phyloP scores from a whole-genome alignment of 306 rosid genomes.

The Elaeagnus macrophylla region DNA sequence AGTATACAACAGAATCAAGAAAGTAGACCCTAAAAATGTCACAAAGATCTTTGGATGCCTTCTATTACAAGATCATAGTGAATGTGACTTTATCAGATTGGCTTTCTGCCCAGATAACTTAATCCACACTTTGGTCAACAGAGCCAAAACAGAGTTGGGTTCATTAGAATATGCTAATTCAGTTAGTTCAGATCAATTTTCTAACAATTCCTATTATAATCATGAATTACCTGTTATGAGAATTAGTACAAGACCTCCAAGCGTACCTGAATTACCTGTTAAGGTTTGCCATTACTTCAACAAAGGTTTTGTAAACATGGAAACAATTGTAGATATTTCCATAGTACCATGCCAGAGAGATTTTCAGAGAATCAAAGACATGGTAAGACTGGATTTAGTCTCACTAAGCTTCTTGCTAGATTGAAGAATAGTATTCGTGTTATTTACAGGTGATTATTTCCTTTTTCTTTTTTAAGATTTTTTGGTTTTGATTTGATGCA shows the following conservation, averaged over 20 bases:
- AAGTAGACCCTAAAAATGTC: slow-evolving; percentile 30
- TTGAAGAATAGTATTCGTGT: slow-evolving; percentile 34
- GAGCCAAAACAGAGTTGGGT: slow-evolving; percentile 33
- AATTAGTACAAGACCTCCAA: slow-evolving; percentile 29
- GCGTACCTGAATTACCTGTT: slow-evolving; percentile 30
- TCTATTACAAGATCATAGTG: slow-evolving; percentile 27
- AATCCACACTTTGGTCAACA: slow-evolving; percentile 26
- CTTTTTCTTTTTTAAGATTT: neutral
- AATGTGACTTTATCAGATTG: slow-evolving; percentile 33
- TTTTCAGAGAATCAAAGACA: slow-evolving; percentile 37
- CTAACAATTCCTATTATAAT: slow-evolving; percentile 16
- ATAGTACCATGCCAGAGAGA: slow-evolving; percentile 19
- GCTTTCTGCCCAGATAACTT: slow-evolving; percentile 35
- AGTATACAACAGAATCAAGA: slow-evolving; percentile 30
- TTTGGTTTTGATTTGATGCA: neutral
- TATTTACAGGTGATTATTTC: slow-evolving; percentile 43
- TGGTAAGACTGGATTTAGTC: slow-evolving; percentile 38
- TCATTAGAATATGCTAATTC: slow-evolving; percentile 11
- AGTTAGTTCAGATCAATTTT: slow-evolving; percentile 20
- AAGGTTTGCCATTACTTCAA: slow-evolving; percentile 38
- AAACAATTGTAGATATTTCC: slow-evolving; percentile 35
- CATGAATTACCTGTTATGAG: slow-evolving; percentile 27
- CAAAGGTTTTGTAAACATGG: slow-evolving; percentile 46
- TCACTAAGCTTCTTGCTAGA: slow-evolving; percentile 39
- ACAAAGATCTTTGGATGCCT: slow-evolving; percentile 28